phyloP scores from a whole-genome alignment of 352 stramenopile species.

The Peronosclerospora sorghi region DNA sequence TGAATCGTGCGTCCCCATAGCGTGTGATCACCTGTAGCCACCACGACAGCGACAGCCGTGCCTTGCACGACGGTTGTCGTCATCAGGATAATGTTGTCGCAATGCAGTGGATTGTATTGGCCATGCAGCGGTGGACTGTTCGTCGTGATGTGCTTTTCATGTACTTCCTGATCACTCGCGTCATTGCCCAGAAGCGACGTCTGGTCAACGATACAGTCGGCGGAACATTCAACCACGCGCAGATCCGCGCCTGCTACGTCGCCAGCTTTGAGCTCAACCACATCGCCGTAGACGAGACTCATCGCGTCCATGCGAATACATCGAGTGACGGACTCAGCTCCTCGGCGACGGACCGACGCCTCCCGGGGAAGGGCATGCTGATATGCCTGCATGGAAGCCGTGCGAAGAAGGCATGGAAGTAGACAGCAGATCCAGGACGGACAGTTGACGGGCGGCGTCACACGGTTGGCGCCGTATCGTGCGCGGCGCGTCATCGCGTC shows the following conservation, averaged over 20 bases:
- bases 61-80: constrained; percentile 41
- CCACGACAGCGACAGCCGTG: constrained; percentile 46
- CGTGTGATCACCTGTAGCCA: constrained; percentile 62
- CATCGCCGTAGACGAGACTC: constrained; percentile 85
- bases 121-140: constrained; percentile 12
- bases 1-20: constrained; percentile 55
- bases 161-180: constrained; percentile 8
- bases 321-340: constrained; percentile 27
- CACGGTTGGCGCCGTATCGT: constrained; percentile 80
- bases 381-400: constrained; percentile 87
- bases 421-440: constrained; percentile 91
- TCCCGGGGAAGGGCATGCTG: constrained; percentile 76
- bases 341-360: constrained; percentile 70
- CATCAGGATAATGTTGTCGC: constrained; percentile 68
- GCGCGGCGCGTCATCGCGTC: constrained; percentile 56
- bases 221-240: constrained; percentile 66
- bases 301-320: constrained; percentile 86
- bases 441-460: constrained; percentile 87
- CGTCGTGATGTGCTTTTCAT: constrained; percentile 28
- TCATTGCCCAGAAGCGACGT: constrained; percentile 27
- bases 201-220: constrained; percentile 67
- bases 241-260: constrained; percentile 87
- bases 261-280: constrained; percentile 84
- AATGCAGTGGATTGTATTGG: constrained; percentile 24
- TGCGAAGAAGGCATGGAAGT: constrained; percentile 88